Conservation (phyloP, 139 green algal species). For the Pleodorina starrii region DNA sequence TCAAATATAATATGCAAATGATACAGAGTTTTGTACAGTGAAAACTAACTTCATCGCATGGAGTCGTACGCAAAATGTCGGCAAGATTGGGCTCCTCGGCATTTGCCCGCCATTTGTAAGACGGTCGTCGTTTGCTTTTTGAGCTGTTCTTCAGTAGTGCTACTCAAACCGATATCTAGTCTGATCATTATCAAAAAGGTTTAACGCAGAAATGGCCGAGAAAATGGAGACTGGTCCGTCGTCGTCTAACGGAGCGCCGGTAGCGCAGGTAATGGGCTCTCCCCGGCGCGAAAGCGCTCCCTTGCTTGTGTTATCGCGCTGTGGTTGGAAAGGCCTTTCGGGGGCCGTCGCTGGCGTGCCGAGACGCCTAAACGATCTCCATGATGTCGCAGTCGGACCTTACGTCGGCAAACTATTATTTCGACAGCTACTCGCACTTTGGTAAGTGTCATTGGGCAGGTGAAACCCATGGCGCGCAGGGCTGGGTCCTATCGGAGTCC, state of each 20-base stretch:
- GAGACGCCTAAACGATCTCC: not conserved
- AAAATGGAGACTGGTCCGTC: conserved; percentile 11
- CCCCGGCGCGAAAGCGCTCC: not conserved
- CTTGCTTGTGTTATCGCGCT: not conserved
- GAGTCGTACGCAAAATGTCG: too few relatives aligned
- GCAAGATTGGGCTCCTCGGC: too few relatives aligned
- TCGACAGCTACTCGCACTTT: conserved; percentile 93
- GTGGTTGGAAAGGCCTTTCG: not conserved
- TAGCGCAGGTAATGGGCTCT: too few relatives aligned
- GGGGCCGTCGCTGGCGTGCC: not conserved
- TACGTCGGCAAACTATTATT: conserved; percentile 91
- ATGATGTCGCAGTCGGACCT: conserved; percentile 60
- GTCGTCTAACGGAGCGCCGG: not conserved
- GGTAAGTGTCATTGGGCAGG: conserved; percentile 58
- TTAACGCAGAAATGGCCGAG: not conserved
- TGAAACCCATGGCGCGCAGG: not conserved
- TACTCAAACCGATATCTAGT: too few relatives aligned
- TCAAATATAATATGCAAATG: too few relatives aligned
- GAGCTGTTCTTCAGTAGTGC: too few relatives aligned
- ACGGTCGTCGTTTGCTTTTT: too few relatives aligned
- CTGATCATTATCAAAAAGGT: not conserved
- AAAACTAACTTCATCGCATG: too few relatives aligned
- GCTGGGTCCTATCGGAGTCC: not conserved
- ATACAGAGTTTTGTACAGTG: too few relatives aligned
- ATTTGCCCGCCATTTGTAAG: too few relatives aligned